Evolutionary conservation across 257 asterid species (phyloP).

Genomic region (Galeopsis tetrahit): DNA sequence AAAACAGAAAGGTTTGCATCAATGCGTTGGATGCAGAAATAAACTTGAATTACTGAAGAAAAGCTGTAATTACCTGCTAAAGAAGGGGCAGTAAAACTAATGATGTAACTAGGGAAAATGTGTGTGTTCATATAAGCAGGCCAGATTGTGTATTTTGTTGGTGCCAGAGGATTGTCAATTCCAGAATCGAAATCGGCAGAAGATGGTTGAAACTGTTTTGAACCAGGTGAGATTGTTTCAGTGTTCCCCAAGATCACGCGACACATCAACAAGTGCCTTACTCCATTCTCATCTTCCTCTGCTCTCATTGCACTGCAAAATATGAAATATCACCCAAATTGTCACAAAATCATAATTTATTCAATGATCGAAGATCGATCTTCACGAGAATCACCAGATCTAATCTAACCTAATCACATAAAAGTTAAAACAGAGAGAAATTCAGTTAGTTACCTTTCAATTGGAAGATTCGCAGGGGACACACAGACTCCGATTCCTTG

Average conservation of each 20-base stretch:
- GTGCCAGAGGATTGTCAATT: constrained; percentile 44
- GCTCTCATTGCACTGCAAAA: constrained; percentile 41
- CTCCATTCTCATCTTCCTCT: constrained; percentile 52
- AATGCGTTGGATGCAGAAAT: background rate
- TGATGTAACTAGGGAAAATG: constrained; percentile 46
- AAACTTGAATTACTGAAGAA: background rate
- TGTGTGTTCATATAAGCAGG: constrained; percentile 51
- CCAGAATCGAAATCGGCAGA: constrained; percentile 53
- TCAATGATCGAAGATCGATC: background rate
- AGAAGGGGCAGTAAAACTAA: constrained; percentile 41
- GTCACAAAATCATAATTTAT: background rate
- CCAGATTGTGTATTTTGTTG: constrained; percentile 52
- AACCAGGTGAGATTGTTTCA: constrained; percentile 43
- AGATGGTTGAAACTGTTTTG: constrained; percentile 49
- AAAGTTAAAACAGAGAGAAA: background rate
- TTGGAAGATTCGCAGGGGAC: constrained; percentile 37
- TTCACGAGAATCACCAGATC: background rate
- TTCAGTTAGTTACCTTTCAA: constrained; percentile 34
- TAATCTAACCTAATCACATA: background rate
- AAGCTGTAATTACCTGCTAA: constrained; percentile 18
- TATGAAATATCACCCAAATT: background rate
- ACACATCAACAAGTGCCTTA: constrained; percentile 53
- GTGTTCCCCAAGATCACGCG: constrained; percentile 57
- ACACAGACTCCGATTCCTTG: constrained; percentile 48
- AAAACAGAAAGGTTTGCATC: background rate